Conservation (phyloP, 164 flowering plant genomes). For the Piper longum region DNA sequence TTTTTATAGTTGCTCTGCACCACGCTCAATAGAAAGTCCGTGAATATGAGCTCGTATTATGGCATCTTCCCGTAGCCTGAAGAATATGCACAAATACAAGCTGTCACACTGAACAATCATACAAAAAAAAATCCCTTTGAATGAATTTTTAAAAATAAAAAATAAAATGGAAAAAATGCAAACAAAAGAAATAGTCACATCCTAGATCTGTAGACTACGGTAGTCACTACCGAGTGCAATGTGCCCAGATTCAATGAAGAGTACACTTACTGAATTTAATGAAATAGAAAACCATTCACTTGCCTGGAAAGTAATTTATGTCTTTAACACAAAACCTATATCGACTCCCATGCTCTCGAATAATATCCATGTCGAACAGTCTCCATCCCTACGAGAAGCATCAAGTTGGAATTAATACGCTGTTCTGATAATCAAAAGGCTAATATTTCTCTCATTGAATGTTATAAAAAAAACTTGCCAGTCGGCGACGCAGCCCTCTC, state of each 20-base stretch:
- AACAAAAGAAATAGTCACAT: too few relatives aligned
- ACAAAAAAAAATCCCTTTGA: not conserved
- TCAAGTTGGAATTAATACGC: not conserved
- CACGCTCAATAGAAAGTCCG: slow-evolving; percentile 63
- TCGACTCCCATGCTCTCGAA: slow-evolving; percentile 64
- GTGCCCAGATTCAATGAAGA: not conserved
- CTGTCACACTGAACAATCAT: not conserved
- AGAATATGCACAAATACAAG: not conserved
- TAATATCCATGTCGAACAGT: slow-evolving; percentile 80
- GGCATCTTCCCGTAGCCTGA: slow-evolving; percentile 86
- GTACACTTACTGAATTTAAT: not conserved
- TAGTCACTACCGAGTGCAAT: not conserved
- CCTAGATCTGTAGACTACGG: too few relatives aligned
- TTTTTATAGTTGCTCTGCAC: slow-evolving; percentile 37
- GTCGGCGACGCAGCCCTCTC: slow-evolving; percentile 63
- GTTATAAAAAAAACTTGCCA: slow-evolving; percentile 28
- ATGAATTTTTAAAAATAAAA: too few relatives aligned
- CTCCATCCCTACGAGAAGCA: slow-evolving; percentile 63
- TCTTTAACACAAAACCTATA: slow-evolving; percentile 77
- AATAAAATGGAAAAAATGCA: too few relatives aligned
- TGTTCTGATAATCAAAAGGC: not conserved
- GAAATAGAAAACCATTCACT: slow-evolving; percentile 3
- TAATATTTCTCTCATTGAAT: not conserved
- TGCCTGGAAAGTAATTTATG: slow-evolving; percentile 92
- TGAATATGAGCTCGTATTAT: slow-evolving; percentile 72